These are phyloP conservation scores for Speleostelium caveatum DNA, from an alignment of 78 protist genomes.

Conservation along the genomic window DNA sequence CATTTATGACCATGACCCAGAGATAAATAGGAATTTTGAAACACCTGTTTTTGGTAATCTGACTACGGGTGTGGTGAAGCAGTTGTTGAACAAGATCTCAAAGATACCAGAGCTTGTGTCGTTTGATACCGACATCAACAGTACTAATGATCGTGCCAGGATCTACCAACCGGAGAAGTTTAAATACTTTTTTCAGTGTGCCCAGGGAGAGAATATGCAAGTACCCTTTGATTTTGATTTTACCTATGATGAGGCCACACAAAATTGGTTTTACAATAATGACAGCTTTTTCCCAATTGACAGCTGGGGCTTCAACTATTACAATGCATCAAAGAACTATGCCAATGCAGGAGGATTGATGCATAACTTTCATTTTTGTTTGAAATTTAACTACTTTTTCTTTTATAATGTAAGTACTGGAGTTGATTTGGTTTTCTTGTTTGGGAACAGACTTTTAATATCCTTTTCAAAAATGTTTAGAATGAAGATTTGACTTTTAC, in stretches of 20 bases:
- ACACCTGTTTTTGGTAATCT: slow-evolving; percentile 16
- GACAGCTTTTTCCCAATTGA: slow-evolving; percentile 50
- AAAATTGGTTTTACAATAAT: slow-evolving; percentile 11
- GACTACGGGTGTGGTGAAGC: slow-evolving; percentile 17
- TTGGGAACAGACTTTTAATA: too few relatives aligned
- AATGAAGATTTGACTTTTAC: slow-evolving; percentile 7
- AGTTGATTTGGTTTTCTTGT: too few relatives aligned
- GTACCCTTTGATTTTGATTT: neutral
- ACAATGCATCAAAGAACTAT: neutral
- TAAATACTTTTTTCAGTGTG: too few relatives aligned
- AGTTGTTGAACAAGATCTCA: neutral
- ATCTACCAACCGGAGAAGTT: too few relatives aligned
- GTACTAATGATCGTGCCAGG: too few relatives aligned
- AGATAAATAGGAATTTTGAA: too few relatives aligned
- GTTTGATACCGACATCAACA: too few relatives aligned
- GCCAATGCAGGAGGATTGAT: neutral
- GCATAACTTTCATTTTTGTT: slow-evolving; percentile 76
- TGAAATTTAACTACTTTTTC: neutral
- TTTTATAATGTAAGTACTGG: neutral
- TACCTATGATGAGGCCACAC: neutral
- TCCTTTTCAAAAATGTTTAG: neutral
- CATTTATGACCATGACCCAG: too few relatives aligned
- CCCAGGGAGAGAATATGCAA: too few relatives aligned
- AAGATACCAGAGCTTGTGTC: neutral
- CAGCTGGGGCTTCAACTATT: neutral